Base-by-base conservation (phyloP, 78 protist species). In the Dictyostelium brefeldianum region DNA sequence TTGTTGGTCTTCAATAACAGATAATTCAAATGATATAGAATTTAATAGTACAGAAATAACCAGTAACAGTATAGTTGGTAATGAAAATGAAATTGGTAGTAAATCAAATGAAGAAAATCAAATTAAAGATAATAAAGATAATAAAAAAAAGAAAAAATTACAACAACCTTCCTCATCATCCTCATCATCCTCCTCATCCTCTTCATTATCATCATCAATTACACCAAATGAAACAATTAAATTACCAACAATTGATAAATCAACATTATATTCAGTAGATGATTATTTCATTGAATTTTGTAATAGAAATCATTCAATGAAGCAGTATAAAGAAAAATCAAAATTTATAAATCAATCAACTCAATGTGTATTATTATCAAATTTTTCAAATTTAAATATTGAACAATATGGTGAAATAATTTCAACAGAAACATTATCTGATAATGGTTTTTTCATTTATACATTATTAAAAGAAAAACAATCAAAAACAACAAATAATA, bases 381-480 rank as follows among this genome's bases (percentile, higher is more conserved):
- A 73, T 36, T 73, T 73, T 47, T 25, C 17, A 73, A 7, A 22
- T 18, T 17, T 73, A 18, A 48, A 48, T 47, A 73, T 73, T 73
- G 79, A 73, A 47, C 43, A n/a, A 6, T 31, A 73, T 73, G 79
- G 79, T 73, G 11, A 51, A 0, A 73, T 73, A 0, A 20, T 14
- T 11, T 46, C 59, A 46, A 73, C 56, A 17, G 46, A 73, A 46
- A 46, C 51, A n/a, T n/a, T 73, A 36, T 73, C 79, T 11, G 56
- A 46, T 20, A 73, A 47, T 73, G 79, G 79, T 46, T 73, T 73
- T 5, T 73, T 73, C 46, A 73, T 73, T 73, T 73, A 73, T 73
- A 73, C 27, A n/a, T n/a, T 73, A 20, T 73, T 47, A 46, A 46
- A n/a, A 20, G 17, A 46, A 73, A 29, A 73, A 20, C 54, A 36